Base-by-base conservation (phyloP, 2,329 filamentous ascomycete genomes). In the Annulohypoxylon truncatum region DNA sequence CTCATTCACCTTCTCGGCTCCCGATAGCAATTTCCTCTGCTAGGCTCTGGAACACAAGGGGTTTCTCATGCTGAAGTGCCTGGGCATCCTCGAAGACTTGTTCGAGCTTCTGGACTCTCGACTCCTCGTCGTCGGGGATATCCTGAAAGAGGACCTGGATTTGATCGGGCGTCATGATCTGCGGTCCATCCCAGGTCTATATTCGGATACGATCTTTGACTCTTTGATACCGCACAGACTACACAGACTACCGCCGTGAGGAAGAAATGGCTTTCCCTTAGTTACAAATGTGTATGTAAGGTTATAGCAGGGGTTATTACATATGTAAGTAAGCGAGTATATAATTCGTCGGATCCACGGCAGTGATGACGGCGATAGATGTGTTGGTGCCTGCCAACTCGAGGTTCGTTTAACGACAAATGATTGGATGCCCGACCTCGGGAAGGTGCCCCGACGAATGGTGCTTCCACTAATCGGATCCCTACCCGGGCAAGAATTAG, bases 21-120 rank as follows among this genome's bases (percentile, higher is more conserved):
- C 82, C 84, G 69, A 89, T 83, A 0, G 83, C 87, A 0, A 89
- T 73, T 61, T 82, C 84, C 73, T 87, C 82, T 1, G 83, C 82
- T 38, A 85, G 77, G 1, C 72, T 59, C 56, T 84, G 82, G 13
- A 89, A 76, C 0, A 82, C 78, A 7, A 76, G 68, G 0, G 79
- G 80, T 0, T 77, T 76, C 5, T 81, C 71, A 31, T 78, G 75
- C 77, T 81, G 83, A 3, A 83, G 76, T 15, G 82, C 71, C 50
- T 79, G 76, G 13, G 81, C 80, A 2, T 73, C 73, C 6, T 71
- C 71, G 38, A 85, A 73, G 0, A 86, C 78, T 0, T 75, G 74
- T 7, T 74, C 73, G 13, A 87, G 70, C 31, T 48, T 58, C 26
- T 71, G 29, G 13, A 58, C 56, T 29, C 54, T 67, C 22, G 61